Evolutionary conservation across 23 red algal genomes (phyloP).

Genomic region (Pyropia yezoensis): DNA sequence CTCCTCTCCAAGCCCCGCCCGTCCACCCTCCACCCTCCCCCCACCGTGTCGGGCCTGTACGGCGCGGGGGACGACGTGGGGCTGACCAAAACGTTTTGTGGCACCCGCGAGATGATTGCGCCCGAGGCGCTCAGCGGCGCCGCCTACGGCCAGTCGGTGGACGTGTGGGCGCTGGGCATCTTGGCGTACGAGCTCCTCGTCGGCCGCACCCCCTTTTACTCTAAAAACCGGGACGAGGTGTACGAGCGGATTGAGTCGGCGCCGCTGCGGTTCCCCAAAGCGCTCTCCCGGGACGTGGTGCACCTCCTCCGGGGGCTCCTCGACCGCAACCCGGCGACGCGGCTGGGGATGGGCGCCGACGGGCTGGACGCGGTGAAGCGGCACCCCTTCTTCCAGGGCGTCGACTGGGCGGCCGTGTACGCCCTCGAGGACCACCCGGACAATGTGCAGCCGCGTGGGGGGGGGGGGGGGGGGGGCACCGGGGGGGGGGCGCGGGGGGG

Average conservation of each 20-base stretch:
- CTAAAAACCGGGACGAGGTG: slow-evolving; percentile 66
- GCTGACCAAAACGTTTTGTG: slow-evolving; percentile 86
- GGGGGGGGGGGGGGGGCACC: no score
- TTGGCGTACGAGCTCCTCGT: slow-evolving; percentile 74
- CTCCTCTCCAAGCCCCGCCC: slow-evolving; percentile 44
- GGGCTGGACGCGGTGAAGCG: slow-evolving; percentile 70
- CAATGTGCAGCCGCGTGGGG: slow-evolving; percentile 8
- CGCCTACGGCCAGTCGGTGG: slow-evolving; percentile 77
- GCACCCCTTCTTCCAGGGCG: slow-evolving; percentile 57
- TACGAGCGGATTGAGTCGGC: slow-evolving; percentile 60
- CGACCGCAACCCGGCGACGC: slow-evolving; percentile 59
- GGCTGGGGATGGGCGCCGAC: slow-evolving; percentile 52
- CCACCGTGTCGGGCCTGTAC: no score
- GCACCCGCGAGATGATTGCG: slow-evolving; percentile 64
- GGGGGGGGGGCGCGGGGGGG: no score
- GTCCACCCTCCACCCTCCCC: slow-evolving; percentile 14
- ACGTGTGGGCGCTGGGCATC: slow-evolving; percentile 90
- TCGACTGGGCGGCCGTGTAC: slow-evolving; percentile 56
- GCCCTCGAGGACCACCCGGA: slow-evolving; percentile 29
- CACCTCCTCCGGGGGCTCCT: slow-evolving; percentile 62
- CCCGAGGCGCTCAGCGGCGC: slow-evolving; percentile 71
- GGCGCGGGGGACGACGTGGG: slow-evolving; percentile 26
- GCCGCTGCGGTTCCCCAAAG: slow-evolving; percentile 58
- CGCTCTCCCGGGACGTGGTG: slow-evolving; percentile 41
- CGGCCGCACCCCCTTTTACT: slow-evolving; percentile 72